Evolutionary conservation across 2,329 filamentous ascomycete species (phyloP).

Genomic region (Teratosphaeria destructans): DNA sequence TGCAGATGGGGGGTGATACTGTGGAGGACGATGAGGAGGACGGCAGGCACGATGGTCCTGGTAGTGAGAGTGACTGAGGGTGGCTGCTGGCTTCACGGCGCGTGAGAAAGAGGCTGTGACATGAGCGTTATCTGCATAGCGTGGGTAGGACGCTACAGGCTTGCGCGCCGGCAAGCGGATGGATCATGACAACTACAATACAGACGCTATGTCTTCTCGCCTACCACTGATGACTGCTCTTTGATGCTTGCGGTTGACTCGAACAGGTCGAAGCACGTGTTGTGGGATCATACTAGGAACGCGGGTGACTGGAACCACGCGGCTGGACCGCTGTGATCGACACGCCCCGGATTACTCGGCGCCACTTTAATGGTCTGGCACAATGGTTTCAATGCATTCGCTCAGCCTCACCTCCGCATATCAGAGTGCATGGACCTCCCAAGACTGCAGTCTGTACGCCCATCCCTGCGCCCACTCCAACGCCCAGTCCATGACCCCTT

Average conservation of each 20-base stretch:
- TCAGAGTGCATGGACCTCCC: too few species aligned
- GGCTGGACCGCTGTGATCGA: too few species aligned
- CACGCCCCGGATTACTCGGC: too few species aligned
- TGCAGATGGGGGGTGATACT: slow-evolving; percentile 37
- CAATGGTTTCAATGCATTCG: background rate
- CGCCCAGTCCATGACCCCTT: too few species aligned
- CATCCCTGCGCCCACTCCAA: too few species aligned
- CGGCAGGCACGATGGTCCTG: slow-evolving; percentile 28
- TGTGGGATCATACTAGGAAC: background rate
- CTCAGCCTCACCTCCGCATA: too few species aligned
- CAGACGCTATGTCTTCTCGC: background rate
- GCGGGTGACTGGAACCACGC: background rate
- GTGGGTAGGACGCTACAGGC: background rate
- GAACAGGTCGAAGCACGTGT: background rate
- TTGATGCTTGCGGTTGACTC: background rate
- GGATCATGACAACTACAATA: background rate
- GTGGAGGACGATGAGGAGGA: slow-evolving; percentile 39
- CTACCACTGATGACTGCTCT: background rate
- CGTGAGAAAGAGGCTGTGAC: background rate
- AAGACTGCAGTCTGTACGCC: too few species aligned
- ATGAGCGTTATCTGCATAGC: background rate
- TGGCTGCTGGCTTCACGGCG: background rate
- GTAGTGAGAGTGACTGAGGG: slow-evolving; percentile 38
- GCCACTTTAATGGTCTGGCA: background rate
- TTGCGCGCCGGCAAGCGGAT: background rate